Conservation (phyloP, 177 flowering plant genomes). For the Vitis hybrid region DNA sequence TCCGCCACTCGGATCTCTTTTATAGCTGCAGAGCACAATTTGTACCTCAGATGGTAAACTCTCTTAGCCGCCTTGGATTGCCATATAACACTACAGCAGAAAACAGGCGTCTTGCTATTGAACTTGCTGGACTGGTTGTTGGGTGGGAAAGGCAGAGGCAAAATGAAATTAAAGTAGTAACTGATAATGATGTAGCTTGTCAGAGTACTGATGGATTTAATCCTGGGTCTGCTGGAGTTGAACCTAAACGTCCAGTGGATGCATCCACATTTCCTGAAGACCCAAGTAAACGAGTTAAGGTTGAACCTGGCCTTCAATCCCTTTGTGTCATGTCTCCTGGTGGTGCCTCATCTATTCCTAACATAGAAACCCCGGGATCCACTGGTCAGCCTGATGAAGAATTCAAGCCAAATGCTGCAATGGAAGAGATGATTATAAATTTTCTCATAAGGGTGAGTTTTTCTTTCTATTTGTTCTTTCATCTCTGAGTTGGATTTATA, state of each 20-base stretch:
- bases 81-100: constrained; percentile 90
- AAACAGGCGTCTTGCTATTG: constrained; percentile 97
- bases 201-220: constrained; percentile 57
- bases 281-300: constrained; percentile 80
- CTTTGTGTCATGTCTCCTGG: constrained; percentile 94
- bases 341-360: constrained; percentile 84
- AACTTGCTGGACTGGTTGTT: constrained; percentile 99
- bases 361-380: constrained; percentile 91
- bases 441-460: constrained; percentile 90
- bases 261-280: constrained; percentile 82
- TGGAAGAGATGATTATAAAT: constrained; percentile 99
- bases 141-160: constrained; percentile 97
- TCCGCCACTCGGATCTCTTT: constrained; percentile 96
- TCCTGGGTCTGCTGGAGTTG: constrained; percentile 43
- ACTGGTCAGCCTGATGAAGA: constrained; percentile 92
- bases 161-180: constrained; percentile 72
- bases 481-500: neutral
- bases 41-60: constrained; percentile 99
- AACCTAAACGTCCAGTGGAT: constrained; percentile 65
- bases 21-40: constrained; percentile 97
- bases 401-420: constrained; percentile 98
- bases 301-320: constrained; percentile 94
- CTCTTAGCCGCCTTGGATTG: constrained; percentile 94
- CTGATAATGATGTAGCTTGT: constrained; percentile 48
- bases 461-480: neutral